A percentile compares a stretch with the other conserved stretches of the same genome.
Evolutionary conservation across 139 green algal species (phyloP).

Genomic region (Zygnema circumcarinatum): DNA sequence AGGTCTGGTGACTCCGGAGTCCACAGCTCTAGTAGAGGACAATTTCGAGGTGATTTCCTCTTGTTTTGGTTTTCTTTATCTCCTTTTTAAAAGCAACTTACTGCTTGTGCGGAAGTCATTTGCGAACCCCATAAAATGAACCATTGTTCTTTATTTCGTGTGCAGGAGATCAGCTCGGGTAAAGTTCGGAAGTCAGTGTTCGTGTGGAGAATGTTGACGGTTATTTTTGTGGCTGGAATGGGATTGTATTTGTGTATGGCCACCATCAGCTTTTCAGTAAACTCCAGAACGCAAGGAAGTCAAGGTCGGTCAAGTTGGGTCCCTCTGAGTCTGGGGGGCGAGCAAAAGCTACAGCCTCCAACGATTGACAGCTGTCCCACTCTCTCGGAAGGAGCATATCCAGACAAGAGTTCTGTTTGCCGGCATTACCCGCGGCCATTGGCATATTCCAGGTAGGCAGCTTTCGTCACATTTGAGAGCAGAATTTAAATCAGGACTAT

Average conservation of each 20-base stretch:
- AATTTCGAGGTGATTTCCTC: neutral
- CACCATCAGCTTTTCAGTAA: neutral
- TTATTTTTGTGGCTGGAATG: neutral
- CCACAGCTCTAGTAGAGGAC: neutral
- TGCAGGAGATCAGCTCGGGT: neutral
- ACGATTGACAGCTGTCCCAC: neutral
- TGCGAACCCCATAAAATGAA: neutral
- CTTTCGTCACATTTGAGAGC: too few relatives aligned
- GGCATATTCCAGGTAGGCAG: neutral
- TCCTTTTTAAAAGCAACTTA: neutral
- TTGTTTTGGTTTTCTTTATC: neutral
- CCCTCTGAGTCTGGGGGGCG: neutral
- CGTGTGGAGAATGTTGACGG: neutral
- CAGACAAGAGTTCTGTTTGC: neutral
- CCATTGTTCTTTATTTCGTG: neutral
- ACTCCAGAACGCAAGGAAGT: neutral
- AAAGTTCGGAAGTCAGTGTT: neutral
- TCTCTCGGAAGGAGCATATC: neutral
- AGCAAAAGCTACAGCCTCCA: too few relatives aligned
- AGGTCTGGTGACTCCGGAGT: too few relatives aligned
- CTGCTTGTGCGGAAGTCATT: neutral
- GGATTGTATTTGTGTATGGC: slow-evolving; percentile 23
- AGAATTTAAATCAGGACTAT: too few relatives aligned
- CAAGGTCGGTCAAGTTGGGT: neutral
- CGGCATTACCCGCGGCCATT: neutral